Base-by-base conservation (phyloP, 2,329 filamentous ascomycete species). In the Penicillium digitatum region DNA sequence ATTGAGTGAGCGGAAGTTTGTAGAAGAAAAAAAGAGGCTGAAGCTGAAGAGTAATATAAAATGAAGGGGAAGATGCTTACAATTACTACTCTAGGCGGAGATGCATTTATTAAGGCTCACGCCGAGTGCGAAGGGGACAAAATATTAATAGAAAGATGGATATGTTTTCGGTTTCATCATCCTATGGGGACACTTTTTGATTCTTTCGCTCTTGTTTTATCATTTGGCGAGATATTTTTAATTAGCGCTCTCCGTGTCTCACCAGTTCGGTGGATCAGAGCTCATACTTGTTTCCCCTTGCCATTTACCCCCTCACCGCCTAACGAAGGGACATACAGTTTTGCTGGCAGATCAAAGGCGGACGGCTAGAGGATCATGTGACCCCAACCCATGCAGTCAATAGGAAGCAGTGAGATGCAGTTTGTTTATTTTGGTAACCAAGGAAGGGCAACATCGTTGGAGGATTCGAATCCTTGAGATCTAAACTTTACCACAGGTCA, bases 101-200 rank as follows among this genome's bases (percentile, higher is more conserved):
- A 55, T n/a, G n/a, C n/a, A n/a, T 62, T 63, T 58, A 54, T 43
- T 44, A 59, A 61, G 58, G 56, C 60, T 54, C 24, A 56, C 45
- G 32, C 43, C 42, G 35, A 48, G 56, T 44, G 50, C 27, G 37
- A 34, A 46, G 20, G 31, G 40, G 29, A 42, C 24, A 26, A 42
- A 27, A 27, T 42, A 42, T 42, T 42, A 42, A 42, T 42, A 42
- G 39, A 27, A n/a, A 42, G 22, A 42, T 27, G 39, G 51, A 40
- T 27, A 57, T 51, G 38, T 55, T 18, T 31, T 52, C 50, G 49
- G 46, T 48, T 27, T 45, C 42, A 56, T 52, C 50, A 31, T 56
- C 50, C 51, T 54, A 51, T 52, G 32, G 49, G 43, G 22, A 47
- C 43, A 20, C 32, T 47, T 35, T 45, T 49, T 38, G 47, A n/a